A percentile compares a stretch with the other conserved stretches of the same genome.
Conservation (phyloP, 345 rosid genomes). For the Citrus maxima region DNA sequence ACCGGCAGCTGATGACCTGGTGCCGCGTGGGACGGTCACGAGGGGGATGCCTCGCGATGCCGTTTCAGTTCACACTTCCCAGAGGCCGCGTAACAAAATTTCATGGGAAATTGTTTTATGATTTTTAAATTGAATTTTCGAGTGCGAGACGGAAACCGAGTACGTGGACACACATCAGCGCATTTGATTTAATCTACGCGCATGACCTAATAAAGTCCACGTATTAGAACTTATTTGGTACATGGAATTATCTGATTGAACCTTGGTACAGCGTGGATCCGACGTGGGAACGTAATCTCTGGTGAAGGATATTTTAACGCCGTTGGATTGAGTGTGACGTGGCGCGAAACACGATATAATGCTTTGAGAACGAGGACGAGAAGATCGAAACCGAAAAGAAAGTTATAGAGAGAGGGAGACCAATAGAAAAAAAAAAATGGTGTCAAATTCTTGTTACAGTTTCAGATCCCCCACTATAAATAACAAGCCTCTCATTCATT, state of each 20-base stretch:
- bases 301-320: not conserved
- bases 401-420: not conserved
- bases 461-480: constrained; percentile 43
- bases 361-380: not conserved
- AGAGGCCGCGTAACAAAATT: not conserved
- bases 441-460: constrained; percentile 37
- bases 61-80: not conserved
- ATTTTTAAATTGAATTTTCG: no score
- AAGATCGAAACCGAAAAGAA: not conserved
- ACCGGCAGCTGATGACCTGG: not conserved
- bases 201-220: no score
- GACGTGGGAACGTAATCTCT: constrained; percentile 33
- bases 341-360: no score
- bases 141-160: not conserved
- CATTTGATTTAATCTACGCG: not conserved
- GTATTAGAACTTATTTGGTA: no score
- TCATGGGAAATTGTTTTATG: not conserved
- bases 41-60: not conserved
- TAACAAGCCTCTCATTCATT: constrained; percentile 22
- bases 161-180: constrained; percentile 38
- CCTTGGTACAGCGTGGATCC: constrained; percentile 22
- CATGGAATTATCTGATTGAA: no score
- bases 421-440: constrained; percentile 24
- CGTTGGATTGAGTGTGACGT: not conserved
- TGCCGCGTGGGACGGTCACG: not conserved